A percentile compares a stretch with the other conserved stretches of the same genome.
Evolutionary conservation across 2,329 filamentous ascomycete genomes (phyloP).

Genomic region (Neopestalotiopsis sp.): DNA sequence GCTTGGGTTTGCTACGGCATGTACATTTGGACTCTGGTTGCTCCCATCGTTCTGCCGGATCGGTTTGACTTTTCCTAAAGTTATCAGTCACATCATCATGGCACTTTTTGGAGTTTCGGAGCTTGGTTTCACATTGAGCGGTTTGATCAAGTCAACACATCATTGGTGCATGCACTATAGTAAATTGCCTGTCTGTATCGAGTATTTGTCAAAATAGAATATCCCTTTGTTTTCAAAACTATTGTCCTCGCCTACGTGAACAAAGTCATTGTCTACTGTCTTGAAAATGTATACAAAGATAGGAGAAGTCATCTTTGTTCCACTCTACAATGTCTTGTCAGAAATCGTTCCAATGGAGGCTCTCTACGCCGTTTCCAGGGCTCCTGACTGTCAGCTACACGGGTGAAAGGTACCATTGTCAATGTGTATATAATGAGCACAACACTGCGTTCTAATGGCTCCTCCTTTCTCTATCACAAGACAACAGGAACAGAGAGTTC

Average conservation of each 20-base stretch:
- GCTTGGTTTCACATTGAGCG: neutral
- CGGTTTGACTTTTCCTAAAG: constrained; percentile 70
- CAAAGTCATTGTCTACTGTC: neutral
- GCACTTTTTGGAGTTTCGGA: neutral
- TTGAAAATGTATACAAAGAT: no score
- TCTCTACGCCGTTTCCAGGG: neutral
- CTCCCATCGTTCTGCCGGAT: constrained; percentile 84
- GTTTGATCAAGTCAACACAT: neutral
- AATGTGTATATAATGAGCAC: neutral
- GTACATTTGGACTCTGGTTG: constrained; percentile 91
- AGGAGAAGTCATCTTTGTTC: neutral
- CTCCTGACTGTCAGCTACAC: neutral
- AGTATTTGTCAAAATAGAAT: neutral
- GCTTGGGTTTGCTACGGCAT: constrained; percentile 96
- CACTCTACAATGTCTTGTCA: neutral
- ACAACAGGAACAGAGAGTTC: neutral
- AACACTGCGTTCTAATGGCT: neutral
- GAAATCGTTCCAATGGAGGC: neutral
- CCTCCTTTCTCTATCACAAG: neutral
- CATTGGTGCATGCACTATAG: neutral
- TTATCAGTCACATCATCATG: neutral
- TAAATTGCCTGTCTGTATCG: neutral
- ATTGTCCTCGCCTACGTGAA: neutral
- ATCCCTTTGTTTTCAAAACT: neutral
- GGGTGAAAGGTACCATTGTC: neutral